Base-by-base conservation (phyloP, 192 early-diverging fungal genomes). In the Chytriomyces hyalinus region DNA sequence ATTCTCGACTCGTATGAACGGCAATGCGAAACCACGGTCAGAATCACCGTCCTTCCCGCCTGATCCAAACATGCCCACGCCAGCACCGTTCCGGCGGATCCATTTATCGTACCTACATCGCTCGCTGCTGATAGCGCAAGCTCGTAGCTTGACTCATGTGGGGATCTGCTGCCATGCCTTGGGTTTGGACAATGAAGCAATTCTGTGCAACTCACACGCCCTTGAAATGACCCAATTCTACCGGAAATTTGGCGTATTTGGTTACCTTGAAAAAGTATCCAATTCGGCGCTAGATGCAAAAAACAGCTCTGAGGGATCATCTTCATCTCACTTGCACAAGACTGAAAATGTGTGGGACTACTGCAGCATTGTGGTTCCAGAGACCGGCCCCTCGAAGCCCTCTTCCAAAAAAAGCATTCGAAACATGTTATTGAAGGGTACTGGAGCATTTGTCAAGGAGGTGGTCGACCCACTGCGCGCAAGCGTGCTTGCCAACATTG, bases 81-180 rank as follows among this genome's bases (percentile, higher is more conserved):
- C 15, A 13, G n/a, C 26, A 43, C 15, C 15, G 26, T 65, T 43
- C 11, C 64, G 43, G 64, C 15, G 43, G n/a, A 43, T 65, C 17
- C 15, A 26, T 20, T 43, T 65, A 13, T 65, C 64, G 64, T 65
- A 65, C 26, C 26, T 65, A 43, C 64, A 65, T 65, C 64, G 64
- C n/a, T 15, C 64, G 15, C 43, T 20, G 20, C 26, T 65, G 64
- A 20, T 20, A 43, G 64, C 64, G 4, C 20, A 65, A 43, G 20
- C 64, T 20, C 15, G 64, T 13, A 13, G 22, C 11, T 65, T 65
- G 64, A 65, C 64, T 20, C 64, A 65, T 65, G 11, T 65, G 20
- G 64, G 22, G 15, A 28, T 65, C 22, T 65, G 64, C 64, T n/a
- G 57, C 22, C 57, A 36, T 36, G 36, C 36, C 36, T 36, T 36